Conservation (phyloP, 805 yeast genomes). For the Wickerhamomyces canadensis region DNA sequence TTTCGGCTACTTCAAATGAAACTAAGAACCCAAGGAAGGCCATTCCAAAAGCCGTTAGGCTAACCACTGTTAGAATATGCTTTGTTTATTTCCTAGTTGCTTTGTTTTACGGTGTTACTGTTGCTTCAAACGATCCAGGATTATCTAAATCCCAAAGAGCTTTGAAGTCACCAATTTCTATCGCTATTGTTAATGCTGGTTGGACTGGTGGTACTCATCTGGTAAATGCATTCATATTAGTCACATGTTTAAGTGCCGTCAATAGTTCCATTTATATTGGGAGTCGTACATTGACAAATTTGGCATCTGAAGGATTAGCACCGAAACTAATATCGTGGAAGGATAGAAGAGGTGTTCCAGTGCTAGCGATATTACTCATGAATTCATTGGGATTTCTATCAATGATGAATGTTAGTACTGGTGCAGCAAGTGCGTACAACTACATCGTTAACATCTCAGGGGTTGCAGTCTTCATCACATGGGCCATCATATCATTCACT, state of each 20-base stretch:
- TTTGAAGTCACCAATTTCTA: slow-evolving; percentile 63
- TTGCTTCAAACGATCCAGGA: slow-evolving; percentile 58
- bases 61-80: slow-evolving; percentile 57
- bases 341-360: slow-evolving; percentile 58
- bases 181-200: slow-evolving; percentile 66
- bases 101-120: slow-evolving; percentile 62
- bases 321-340: slow-evolving; percentile 49
- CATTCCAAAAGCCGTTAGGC: slow-evolving; percentile 66
- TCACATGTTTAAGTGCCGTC: slow-evolving; percentile 64
- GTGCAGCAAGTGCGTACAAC: slow-evolving; percentile 55
- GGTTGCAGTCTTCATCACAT: slow-evolving; percentile 68
- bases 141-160: slow-evolving; percentile 31
- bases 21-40: slow-evolving; percentile 62
- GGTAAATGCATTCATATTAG: slow-evolving; percentile 64
- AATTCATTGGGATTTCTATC: slow-evolving; percentile 59
- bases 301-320: slow-evolving; percentile 58
- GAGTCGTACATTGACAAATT: slow-evolving; percentile 57
- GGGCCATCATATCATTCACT: slow-evolving; percentile 60
- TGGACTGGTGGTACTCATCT: slow-evolving; percentile 60
- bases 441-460: slow-evolving; percentile 73
- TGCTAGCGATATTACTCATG: slow-evolving; percentile 51
- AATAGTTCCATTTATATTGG: slow-evolving; percentile 68
- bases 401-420: slow-evolving; percentile 47
- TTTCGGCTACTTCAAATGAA: slow-evolving; percentile 73
- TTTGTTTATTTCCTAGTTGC: slow-evolving; percentile 58